phyloP scores from a whole-genome alignment of 1,284 basidiomycete species.

The Apiotrichum sp. region DNA sequence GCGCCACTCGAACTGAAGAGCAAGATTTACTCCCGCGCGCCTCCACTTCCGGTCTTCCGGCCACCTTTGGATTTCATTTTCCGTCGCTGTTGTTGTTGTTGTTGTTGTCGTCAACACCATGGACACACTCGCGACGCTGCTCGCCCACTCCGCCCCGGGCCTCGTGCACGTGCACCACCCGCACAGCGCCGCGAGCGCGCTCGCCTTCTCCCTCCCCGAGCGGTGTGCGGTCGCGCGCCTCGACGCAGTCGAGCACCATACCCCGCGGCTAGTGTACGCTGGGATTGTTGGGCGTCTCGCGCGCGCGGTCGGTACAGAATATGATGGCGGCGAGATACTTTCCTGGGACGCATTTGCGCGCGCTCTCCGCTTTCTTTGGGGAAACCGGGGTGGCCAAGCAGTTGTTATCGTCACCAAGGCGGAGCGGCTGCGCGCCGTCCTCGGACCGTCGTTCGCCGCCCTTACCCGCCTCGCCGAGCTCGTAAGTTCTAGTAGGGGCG shows the following conservation, averaged over 20 bases:
- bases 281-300: conserved; percentile 53
- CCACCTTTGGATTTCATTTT: not conserved
- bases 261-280: conserved; percentile 62
- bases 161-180: conserved; percentile 68
- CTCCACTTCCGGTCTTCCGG: too few species aligned
- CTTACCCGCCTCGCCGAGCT: conserved; percentile 66
- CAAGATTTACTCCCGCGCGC: too few species aligned
- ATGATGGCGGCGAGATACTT: conserved; percentile 49
- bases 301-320: not conserved
- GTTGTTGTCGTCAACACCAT: conserved; percentile 3
- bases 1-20: too few species aligned
- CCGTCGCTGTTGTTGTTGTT: not conserved
- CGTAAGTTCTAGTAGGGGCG: conserved; percentile 49
- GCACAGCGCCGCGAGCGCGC: conserved; percentile 47
- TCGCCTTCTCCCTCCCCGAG: conserved; percentile 40
- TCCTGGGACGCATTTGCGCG: conserved; percentile 64
- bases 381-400: conserved; percentile 46
- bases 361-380: conserved; percentile 50
- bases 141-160: conserved; percentile 55
- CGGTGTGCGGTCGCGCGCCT: conserved; percentile 47
- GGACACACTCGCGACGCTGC: conserved; percentile 49
- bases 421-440: conserved; percentile 58
- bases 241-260: conserved; percentile 62
- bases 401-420: conserved; percentile 63
- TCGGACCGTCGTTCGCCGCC: conserved; percentile 64